Percentiles rank a stretch among this genome's conserved stretches.
Conservation (phyloP, 495 filamentous ascomycete species). For the Stereocaulon alpinum region DNA sequence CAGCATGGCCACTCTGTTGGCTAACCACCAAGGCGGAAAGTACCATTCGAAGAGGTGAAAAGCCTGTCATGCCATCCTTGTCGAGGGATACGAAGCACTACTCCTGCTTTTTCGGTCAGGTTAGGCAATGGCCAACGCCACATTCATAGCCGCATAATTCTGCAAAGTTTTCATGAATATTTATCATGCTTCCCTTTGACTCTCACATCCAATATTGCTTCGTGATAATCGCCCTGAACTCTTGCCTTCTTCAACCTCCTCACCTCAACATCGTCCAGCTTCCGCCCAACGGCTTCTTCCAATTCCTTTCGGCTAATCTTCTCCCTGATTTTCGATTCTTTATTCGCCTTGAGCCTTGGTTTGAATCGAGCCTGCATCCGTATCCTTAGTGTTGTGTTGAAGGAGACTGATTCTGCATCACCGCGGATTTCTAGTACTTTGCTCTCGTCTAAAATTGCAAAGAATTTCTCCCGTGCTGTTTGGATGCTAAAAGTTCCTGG, state of each 20-base stretch:
- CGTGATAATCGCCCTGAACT: conserved; percentile 83
- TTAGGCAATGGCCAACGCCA: background rate
- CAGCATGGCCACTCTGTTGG: too few species aligned
- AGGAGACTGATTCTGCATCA: conserved; percentile 59
- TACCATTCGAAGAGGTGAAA: too few species aligned
- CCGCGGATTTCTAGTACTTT: conserved; percentile 59
- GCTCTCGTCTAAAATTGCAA: conserved; percentile 39
- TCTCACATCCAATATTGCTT: conserved; percentile 75
- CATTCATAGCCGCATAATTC: background rate
- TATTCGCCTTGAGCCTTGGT: conserved; percentile 63
- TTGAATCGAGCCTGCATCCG: conserved; percentile 95
- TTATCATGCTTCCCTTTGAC: conserved; percentile 97
- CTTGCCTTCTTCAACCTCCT: conserved; percentile 70
- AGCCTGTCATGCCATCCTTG: too few species aligned
- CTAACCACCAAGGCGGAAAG: too few species aligned
- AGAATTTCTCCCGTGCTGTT: conserved; percentile 50
- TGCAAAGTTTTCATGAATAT: conserved; percentile 30
- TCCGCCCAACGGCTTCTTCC: conserved; percentile 68
- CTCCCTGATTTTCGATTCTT: conserved; percentile 68
- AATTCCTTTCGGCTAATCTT: conserved; percentile 83
- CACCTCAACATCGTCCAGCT: conserved; percentile 76
- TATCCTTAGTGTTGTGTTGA: conserved; percentile 68
- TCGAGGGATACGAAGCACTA: too few species aligned
- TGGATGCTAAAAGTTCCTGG: conserved; percentile 60
- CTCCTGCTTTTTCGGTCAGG: too few species aligned